phyloP scores from a whole-genome alignment of 164 flowering plant genomes.

The Kalanchoe fedtschenkoi region DNA sequence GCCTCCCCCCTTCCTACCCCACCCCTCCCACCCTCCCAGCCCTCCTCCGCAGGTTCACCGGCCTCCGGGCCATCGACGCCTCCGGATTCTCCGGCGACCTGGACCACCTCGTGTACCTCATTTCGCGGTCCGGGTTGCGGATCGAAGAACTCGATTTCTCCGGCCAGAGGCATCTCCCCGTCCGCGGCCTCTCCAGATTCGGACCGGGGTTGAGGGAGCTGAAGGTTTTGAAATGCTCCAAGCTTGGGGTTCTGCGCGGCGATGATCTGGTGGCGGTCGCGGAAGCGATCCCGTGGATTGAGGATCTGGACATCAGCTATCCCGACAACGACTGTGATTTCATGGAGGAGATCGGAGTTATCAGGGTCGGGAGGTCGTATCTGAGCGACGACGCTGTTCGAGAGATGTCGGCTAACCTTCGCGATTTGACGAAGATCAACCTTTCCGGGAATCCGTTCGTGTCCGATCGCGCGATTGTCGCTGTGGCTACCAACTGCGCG shows the following conservation, averaged over 20 bases:
- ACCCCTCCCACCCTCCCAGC: constrained; percentile 18
- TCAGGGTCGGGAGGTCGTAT: neutral
- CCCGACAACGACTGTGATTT: constrained; percentile 13
- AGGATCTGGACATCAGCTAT: constrained; percentile 46
- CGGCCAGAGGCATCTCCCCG: constrained; percentile 23
- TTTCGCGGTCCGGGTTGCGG: constrained; percentile 20
- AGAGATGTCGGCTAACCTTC: constrained; percentile 22
- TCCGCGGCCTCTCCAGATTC: constrained; percentile 14
- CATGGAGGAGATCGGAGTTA: neutral
- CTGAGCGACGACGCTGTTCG: constrained; percentile 37
- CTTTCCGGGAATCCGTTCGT: constrained; percentile 41
- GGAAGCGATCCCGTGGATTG: constrained; percentile 27
- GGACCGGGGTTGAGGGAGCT: constrained; percentile 21
- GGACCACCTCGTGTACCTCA: constrained; percentile 16
- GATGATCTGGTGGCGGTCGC: constrained; percentile 27
- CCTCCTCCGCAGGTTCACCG: constrained; percentile 29
- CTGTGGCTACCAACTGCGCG: constrained; percentile 24
- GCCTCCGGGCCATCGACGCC: constrained; percentile 25
- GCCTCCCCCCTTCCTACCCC: constrained; percentile 16
- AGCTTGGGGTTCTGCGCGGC: constrained; percentile 14
- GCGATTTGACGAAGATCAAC: constrained; percentile 22
- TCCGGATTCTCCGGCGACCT: constrained; percentile 14
- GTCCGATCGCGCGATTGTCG: constrained; percentile 30
- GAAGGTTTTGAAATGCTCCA: constrained; percentile 27
- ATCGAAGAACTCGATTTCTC: constrained; percentile 36